Conservation (phyloP, 768 basidiomycete genomes). For the Xerocomus spinulosus region DNA sequence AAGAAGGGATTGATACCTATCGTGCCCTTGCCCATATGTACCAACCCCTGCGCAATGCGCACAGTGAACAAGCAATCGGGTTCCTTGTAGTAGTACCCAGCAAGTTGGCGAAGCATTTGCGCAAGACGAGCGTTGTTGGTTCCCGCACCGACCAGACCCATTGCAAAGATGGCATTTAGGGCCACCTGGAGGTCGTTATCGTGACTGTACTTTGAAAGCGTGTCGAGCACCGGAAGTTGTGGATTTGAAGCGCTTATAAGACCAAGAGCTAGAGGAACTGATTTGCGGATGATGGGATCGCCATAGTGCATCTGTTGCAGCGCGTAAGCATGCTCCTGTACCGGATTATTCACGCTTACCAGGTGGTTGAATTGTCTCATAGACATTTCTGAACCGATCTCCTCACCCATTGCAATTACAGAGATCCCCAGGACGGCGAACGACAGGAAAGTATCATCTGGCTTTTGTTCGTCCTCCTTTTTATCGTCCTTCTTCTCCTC, state of each 20-base stretch:
- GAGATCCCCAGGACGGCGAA: conserved; percentile 93
- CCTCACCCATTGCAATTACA: conserved; percentile 96
- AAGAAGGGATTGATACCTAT: conserved; percentile 97
- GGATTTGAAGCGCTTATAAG: conserved; percentile 96
- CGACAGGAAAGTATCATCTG: conserved; percentile 81
- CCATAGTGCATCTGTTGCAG: conserved; percentile 93
- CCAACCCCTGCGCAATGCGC: conserved; percentile 89
- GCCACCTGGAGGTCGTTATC: conserved; percentile 98
- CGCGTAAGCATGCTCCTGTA: conserved; percentile 13
- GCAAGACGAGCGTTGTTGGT: conserved; percentile 98
- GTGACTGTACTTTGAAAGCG: conserved; percentile 97
- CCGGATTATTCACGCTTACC: conserved; percentile 41
- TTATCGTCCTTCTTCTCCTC: conserved; percentile 52
- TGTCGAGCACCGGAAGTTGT: conserved; percentile 89
- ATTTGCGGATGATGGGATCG: conserved; percentile 85
- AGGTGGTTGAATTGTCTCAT: conserved; percentile 95
- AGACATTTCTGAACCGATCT: conserved; percentile 97
- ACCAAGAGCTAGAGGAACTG: conserved; percentile 92
- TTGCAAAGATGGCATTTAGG: conserved; percentile 94
- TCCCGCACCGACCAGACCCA: conserved; percentile 97
- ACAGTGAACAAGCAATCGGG: conserved; percentile 96
- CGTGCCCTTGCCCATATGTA: conserved; percentile 99
- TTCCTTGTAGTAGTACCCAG: conserved; percentile 98
- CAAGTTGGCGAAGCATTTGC: conserved; percentile 95
- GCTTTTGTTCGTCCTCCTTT: conserved; percentile 47